phyloP scores from a whole-genome alignment of 1,284 basidiomycete genomes.

The Peniophora sp. region DNA sequence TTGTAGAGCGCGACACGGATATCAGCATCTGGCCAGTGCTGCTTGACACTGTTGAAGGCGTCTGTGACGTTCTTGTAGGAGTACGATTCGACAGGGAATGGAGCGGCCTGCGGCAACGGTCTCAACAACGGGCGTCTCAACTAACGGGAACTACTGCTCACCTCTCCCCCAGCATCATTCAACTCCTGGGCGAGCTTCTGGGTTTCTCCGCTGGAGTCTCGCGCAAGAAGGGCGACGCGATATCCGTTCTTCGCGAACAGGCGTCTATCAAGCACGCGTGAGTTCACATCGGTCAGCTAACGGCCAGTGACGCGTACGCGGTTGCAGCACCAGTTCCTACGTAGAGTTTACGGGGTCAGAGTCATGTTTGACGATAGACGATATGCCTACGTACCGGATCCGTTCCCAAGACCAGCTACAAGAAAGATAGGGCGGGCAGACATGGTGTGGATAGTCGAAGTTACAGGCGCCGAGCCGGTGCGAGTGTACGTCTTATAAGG shows the following conservation, averaged over 20 bases:
- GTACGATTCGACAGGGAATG: slow-evolving; percentile 18
- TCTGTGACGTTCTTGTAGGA: slow-evolving; percentile 13
- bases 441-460: neutral
- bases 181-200: neutral
- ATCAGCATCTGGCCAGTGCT: slow-evolving; percentile 17
- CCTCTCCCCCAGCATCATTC: neutral
- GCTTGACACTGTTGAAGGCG: slow-evolving; percentile 16
- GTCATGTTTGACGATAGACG: neutral
- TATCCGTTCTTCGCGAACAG: neutral
- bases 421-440: neutral
- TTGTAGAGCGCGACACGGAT: slow-evolving; percentile 21
- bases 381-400: neutral
- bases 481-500: too few species aligned
- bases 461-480: too few species aligned
- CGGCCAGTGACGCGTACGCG: neutral
- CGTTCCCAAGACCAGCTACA: neutral
- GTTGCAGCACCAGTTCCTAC: neutral
- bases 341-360: neutral
- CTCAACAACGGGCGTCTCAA: neutral
- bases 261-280: neutral
- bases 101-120: slow-evolving; percentile 7
- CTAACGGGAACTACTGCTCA: neutral
- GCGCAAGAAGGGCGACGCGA: neutral
- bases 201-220: neutral
- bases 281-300: neutral